Evolutionary conservation across 257 asterid species (phyloP), one percentile per base, ranked within the genome.

Genomic region (Solanum medicagineum): DNA sequence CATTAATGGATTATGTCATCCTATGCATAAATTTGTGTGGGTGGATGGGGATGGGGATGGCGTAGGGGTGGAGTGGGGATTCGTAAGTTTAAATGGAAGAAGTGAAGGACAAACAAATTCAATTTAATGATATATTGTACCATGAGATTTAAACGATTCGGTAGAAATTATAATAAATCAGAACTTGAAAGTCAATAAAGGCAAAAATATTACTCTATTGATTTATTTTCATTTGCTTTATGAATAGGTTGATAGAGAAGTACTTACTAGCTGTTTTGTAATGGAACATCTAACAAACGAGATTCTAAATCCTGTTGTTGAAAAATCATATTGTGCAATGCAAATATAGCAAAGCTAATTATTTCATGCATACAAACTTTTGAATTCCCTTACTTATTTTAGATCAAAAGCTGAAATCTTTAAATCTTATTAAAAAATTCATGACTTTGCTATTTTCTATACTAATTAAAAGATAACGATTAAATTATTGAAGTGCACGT

Each of bases 141-240:
- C 1, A 1, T 75, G 2, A 14, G 3, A 10, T 15, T 17, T 49
- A 24, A 24, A 20, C 2, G 45, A 3, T 77, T 51, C 0, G 1
- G 1, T 4, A 0, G 1, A 26, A 77, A 24, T 24, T 1, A 2
- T 4, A 8, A 4, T 1, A 49, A 26, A 8, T 24, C 0, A 1
- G 5, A 5, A 24, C 49, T 49, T 14, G 7, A 70, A 73, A 74
- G 13, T n/a, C 0, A 1, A 4, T 0, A 75, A 2, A 47, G 15
- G 8, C 5, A 16, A 7, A 32, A 15, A 32, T 32, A 32, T 0
- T 68, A 4, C 36, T 4, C 8, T 5, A 0, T 1, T 68, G 6
- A 32, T 32, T 32, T 32, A 10, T 0, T 68, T 68, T 16, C 1
- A 68, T 26, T 1, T 36, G 16, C 8, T 36, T 32, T 19, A 16